Evolutionary conservation across 139 green algal genomes (phyloP).

Genomic region (Chlamydomonas sp.): DNA sequence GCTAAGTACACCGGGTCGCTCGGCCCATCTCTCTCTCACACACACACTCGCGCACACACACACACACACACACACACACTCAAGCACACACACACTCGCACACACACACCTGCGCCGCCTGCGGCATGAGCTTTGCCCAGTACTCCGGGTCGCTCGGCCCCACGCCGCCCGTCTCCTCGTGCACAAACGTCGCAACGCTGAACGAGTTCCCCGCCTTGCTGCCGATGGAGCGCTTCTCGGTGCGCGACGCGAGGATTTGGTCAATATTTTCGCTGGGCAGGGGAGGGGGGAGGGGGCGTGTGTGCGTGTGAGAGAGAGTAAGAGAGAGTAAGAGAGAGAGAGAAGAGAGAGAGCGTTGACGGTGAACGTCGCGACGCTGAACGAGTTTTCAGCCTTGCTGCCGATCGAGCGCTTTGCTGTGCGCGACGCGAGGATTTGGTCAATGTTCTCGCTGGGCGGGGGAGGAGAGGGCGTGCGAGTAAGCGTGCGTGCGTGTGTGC

Average conservation of each 20-base stretch:
- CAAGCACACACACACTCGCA: conserved; percentile 5
- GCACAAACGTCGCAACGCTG: conserved; percentile 63
- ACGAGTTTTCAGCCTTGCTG: conserved; percentile 67
- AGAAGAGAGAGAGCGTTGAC: too few species aligned
- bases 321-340: too few species aligned
- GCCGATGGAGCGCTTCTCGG: conserved; percentile 81
- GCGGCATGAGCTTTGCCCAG: conserved; percentile 61
- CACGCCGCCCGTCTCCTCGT: conserved; percentile 15
- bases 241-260: conserved; percentile 72
- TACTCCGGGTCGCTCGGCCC: conserved; percentile 26
- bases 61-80: neutral
- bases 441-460: too few species aligned
- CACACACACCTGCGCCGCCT: conserved; percentile 39
- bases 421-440: conserved; percentile 66
- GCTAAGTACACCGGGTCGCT: conserved; percentile 47
- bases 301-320: neutral
- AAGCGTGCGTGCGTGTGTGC: too few species aligned
- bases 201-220: conserved; percentile 72
- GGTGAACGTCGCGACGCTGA: conserved; percentile 73
- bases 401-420: conserved; percentile 85
- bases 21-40: neutral
- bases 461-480: too few species aligned
- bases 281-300: neutral
- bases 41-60: neutral
- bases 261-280: too few species aligned